Conservation (phyloP, 2,329 filamentous ascomycete genomes). For the Sporothrix phasma region DNA sequence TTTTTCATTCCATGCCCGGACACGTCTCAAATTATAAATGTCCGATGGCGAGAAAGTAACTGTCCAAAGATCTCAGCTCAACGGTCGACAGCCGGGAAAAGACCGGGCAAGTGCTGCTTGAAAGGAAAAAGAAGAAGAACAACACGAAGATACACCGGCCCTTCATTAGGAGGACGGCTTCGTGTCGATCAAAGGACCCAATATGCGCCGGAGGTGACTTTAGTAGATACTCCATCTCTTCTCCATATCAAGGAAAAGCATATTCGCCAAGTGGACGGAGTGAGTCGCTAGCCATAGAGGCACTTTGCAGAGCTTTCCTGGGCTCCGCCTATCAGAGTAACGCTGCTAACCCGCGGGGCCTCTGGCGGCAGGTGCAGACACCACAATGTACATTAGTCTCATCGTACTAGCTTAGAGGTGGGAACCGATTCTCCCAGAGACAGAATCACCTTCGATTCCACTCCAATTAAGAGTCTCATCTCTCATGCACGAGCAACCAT, state of each 20-base stretch:
- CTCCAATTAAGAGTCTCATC: no score
- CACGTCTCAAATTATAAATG: no score
- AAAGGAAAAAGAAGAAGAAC: neutral
- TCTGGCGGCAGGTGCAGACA: no score
- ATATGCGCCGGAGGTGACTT: neutral
- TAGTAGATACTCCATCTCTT: neutral
- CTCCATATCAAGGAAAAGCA: neutral
- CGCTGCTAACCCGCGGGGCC: slow-evolving; percentile 13
- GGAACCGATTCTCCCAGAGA: no score
- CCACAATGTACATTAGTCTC: no score
- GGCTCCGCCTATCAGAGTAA: neutral
- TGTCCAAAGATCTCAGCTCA: neutral
- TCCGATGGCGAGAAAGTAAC: no score
- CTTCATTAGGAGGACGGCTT: neutral
- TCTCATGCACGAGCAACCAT: no score
- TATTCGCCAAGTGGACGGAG: neutral
- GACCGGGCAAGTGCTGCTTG: neutral
- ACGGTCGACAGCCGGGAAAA: neutral
- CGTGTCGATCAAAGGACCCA: neutral
- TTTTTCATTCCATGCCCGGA: no score
- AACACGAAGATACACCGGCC: neutral
- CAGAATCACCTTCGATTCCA: no score
- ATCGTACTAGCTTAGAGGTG: no score
- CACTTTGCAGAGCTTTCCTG: neutral
- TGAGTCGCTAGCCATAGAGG: neutral